Conservation (phyloP, 2,329 filamentous ascomycete species). For the Fusarium nurragi region DNA sequence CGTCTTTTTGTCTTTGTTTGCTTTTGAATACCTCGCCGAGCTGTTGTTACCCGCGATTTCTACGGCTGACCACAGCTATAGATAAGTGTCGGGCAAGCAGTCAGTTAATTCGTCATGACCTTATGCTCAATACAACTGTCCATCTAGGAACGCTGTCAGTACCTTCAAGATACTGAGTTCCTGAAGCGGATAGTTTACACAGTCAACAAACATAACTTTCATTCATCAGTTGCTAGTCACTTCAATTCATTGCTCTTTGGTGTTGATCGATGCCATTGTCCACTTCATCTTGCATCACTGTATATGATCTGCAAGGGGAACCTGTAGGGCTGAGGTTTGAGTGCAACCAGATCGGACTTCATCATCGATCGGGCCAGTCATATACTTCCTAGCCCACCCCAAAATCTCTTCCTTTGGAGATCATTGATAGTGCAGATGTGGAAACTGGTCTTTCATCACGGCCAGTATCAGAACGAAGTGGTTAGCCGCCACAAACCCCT, state of each 20-base stretch:
- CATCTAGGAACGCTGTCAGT: neutral
- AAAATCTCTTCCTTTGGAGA: neutral
- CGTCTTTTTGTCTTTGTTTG: conserved; percentile 18
- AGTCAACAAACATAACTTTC: neutral
- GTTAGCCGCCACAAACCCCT: neutral
- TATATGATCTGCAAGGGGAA: neutral
- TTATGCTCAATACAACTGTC: neutral
- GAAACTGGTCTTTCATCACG: neutral
- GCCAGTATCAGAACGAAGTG: neutral
- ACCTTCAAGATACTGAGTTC: neutral
- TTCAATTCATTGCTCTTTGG: neutral
- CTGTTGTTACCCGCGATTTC: neutral
- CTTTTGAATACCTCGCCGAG: conserved; percentile 1
- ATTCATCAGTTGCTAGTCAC: neutral
- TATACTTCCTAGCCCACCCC: neutral
- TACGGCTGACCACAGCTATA: neutral
- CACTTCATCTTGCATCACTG: neutral
- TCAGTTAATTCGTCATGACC: conserved; percentile 9
- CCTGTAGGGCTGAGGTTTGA: neutral
- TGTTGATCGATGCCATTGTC: neutral
- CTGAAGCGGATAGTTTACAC: neutral
- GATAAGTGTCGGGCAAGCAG: neutral
- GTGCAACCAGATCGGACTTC: neutral
- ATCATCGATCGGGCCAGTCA: conserved; percentile 3
- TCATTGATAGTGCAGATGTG: neutral